Conservation (phyloP, 2,329 filamentous ascomycete genomes). For the Epichloe baconii region DNA sequence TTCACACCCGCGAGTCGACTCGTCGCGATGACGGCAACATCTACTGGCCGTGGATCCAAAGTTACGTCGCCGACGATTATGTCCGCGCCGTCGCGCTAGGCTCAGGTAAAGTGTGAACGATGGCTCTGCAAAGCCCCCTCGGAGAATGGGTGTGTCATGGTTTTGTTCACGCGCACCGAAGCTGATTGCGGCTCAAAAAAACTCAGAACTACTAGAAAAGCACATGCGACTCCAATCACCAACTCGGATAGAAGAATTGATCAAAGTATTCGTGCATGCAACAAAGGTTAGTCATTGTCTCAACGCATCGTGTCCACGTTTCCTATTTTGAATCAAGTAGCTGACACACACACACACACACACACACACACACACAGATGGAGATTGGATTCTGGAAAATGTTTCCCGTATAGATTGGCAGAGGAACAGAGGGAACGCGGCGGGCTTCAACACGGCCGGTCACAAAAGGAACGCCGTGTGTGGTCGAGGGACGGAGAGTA, state of each 20-base stretch:
- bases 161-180: neutral
- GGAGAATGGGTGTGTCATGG: neutral
- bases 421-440: neutral
- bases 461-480: too few species aligned
- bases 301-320: too few species aligned
- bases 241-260: slow-evolving; percentile 64
- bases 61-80: slow-evolving; percentile 76
- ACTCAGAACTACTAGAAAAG: slow-evolving; percentile 58
- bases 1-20: slow-evolving; percentile 50
- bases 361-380: slow-evolving; percentile 23
- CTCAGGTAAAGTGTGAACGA: slow-evolving; percentile 38
- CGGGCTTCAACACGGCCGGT: neutral
- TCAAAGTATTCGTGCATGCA: slow-evolving; percentile 75
- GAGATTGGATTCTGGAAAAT: slow-evolving; percentile 44
- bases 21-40: slow-evolving; percentile 46
- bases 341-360: neutral
- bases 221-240: slow-evolving; percentile 62
- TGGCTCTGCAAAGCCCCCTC: neutral
- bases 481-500: neutral
- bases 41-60: slow-evolving; percentile 88
- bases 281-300: slow-evolving; percentile 48
- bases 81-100: slow-evolving; percentile 56
- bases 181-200: neutral
- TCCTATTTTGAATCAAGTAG: neutral
- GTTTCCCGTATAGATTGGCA: slow-evolving; percentile 24